Percentiles rank a stretch among this genome's conserved stretches.
Evolutionary conservation across 441 rosid genomes (phyloP).

Genomic region (Lepidium campestre): DNA sequence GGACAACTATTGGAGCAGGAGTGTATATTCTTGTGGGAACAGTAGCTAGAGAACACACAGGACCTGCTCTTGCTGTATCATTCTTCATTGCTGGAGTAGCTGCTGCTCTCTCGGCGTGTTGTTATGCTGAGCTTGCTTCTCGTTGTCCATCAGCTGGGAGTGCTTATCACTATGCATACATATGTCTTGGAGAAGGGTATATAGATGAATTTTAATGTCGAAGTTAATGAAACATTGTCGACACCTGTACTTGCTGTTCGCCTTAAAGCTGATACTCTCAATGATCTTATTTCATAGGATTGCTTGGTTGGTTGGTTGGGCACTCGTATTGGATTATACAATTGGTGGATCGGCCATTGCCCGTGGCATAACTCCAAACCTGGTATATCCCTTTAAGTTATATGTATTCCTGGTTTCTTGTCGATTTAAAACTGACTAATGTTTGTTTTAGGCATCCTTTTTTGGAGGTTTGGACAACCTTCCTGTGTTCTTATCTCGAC

Average conservation of each 20-base stretch:
- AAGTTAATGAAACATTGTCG: not conserved
- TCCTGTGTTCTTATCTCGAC: slow-evolving; percentile 74
- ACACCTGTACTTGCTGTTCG: not conserved
- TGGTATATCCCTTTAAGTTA: slow-evolving; percentile 37
- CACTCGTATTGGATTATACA: slow-evolving; percentile 83
- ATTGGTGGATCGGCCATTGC: slow-evolving; percentile 97
- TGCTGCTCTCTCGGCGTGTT: slow-evolving; percentile 90
- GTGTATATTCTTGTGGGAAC: slow-evolving; percentile 95
- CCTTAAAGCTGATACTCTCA: not conserved
- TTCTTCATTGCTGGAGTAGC: slow-evolving; percentile 93
- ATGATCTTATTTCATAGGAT: slow-evolving; percentile 27
- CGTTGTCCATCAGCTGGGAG: slow-evolving; percentile 99
- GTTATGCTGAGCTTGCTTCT: slow-evolving; percentile 95
- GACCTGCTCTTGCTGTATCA: slow-evolving; percentile 86
- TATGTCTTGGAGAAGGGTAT: slow-evolving; percentile 94
- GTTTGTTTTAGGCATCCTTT: slow-evolving; percentile 59
- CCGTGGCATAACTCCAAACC: slow-evolving; percentile 93
- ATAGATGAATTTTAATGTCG: not conserved
- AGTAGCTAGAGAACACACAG: slow-evolving; percentile 96
- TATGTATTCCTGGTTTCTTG: not conserved
- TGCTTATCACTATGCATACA: slow-evolving; percentile 96
- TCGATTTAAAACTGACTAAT: not conserved
- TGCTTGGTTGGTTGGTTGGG: slow-evolving; percentile 99
- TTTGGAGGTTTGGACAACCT: slow-evolving; percentile 84
- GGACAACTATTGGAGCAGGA: slow-evolving; percentile 98